Evolutionary conservation across 805 yeast species (phyloP).

Genomic region (Lachancea nothofagi): DNA sequence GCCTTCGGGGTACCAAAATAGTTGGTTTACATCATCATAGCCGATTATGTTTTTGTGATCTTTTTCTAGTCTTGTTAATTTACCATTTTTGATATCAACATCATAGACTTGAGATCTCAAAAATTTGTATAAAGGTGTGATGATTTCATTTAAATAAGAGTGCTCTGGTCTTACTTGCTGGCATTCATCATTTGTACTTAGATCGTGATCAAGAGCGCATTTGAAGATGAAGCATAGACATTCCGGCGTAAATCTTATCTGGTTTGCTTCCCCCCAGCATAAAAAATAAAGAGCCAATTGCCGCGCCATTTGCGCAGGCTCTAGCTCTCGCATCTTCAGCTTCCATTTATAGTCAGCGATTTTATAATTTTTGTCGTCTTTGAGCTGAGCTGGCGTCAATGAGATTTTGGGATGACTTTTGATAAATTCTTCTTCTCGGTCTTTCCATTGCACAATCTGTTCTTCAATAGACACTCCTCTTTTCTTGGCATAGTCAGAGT

Average conservation of each 20-base stretch:
- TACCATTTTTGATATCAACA: slow-evolving; percentile 40
- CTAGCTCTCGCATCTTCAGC: slow-evolving; percentile 48
- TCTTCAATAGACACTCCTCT: slow-evolving; percentile 33
- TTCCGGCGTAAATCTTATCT: slow-evolving; percentile 82
- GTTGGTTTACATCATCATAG: slow-evolving; percentile 84
- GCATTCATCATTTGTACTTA: slow-evolving; percentile 37
- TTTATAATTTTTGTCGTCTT: slow-evolving; percentile 58
- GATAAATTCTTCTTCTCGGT: slow-evolving; percentile 46
- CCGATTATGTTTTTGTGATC: slow-evolving; percentile 75
- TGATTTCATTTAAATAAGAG: slow-evolving; percentile 57
- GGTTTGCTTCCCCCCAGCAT: slow-evolving; percentile 90
- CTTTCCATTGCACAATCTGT: slow-evolving; percentile 37
- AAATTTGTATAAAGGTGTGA: slow-evolving; percentile 69
- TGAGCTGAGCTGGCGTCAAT: slow-evolving; percentile 58
- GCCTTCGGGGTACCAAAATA: slow-evolving; percentile 78
- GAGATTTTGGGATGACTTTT: slow-evolving; percentile 48
- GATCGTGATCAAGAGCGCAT: slow-evolving; percentile 68
- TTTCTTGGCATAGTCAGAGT: slow-evolving; percentile 40
- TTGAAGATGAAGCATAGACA: slow-evolving; percentile 78
- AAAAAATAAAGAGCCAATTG: slow-evolving; percentile 67
- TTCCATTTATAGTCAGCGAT: slow-evolving; percentile 85
- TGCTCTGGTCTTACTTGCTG: slow-evolving; percentile 38
- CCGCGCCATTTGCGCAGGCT: slow-evolving; percentile 53
- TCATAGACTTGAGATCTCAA: slow-evolving; percentile 61
- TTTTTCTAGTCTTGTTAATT: slow-evolving; percentile 55